These are phyloP conservation scores for Coemansia sp. DNA, from an alignment of 192 early-diverging fungal species.

Conservation along the genomic window DNA sequence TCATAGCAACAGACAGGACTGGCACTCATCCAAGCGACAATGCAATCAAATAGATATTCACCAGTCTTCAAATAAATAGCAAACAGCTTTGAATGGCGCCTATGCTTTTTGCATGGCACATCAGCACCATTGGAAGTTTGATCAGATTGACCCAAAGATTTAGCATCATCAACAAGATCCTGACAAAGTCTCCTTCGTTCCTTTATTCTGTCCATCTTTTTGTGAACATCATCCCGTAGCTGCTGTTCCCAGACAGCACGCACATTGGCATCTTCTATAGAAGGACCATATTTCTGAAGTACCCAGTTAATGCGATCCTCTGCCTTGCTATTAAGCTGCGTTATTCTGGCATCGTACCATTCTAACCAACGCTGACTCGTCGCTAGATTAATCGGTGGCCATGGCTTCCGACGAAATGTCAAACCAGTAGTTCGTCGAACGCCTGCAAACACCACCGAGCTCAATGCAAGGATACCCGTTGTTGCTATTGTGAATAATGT, in stretches of 20 bases:
- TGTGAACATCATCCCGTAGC: constrained; percentile 21
- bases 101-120: not conserved
- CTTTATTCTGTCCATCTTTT: constrained; percentile 22
- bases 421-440: constrained; percentile 39
- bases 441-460: constrained; percentile 32
- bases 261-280: constrained; percentile 17
- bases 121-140: not conserved
- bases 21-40: constrained; percentile 19
- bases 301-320: constrained; percentile 9
- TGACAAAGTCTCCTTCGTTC: constrained; percentile 8
- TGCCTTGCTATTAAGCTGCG: constrained; percentile 18
- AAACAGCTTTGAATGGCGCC: constrained; percentile 9
- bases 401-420: constrained; percentile 20
- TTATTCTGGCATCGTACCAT: constrained; percentile 37
- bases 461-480: constrained; percentile 3
- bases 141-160: constrained; percentile 5
- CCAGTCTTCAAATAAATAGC: constrained; percentile 23
- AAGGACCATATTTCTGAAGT: constrained; percentile 6
- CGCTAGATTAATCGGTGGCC: constrained; percentile 17
- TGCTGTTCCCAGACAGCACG: constrained; percentile 39
- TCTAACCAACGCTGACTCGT: constrained; percentile 13
- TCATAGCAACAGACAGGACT: constrained; percentile 34
- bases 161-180: constrained; percentile 6
- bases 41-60: constrained; percentile 21
- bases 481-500: constrained; percentile 11